Conservation (phyloP, 108 stramenopile genomes). For the Conticribra guillardii region DNA sequence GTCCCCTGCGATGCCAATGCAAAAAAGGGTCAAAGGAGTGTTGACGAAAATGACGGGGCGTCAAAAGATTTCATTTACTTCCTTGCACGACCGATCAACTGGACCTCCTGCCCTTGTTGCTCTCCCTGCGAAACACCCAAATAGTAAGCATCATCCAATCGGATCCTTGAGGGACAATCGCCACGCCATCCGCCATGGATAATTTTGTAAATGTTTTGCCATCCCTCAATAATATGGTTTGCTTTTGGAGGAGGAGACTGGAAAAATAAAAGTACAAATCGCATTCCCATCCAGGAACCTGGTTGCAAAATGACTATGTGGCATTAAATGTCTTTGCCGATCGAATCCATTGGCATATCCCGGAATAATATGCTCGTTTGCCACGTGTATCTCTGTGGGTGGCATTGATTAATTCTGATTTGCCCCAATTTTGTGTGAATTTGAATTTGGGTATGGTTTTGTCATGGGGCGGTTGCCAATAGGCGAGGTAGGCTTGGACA, state of each 20-base stretch:
- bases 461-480: constrained; percentile 11
- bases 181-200: constrained; percentile 18
- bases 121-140: neutral
- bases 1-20: no score
- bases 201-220: constrained; percentile 22
- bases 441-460: constrained; percentile 34
- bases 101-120: no score
- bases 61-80: no score
- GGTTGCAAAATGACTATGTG: constrained; percentile 3
- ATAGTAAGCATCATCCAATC: no score
- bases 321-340: constrained; percentile 32
- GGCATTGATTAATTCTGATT: constrained; percentile 13
- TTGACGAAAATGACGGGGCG: no score
- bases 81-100: no score
- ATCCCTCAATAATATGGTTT: constrained; percentile 28
- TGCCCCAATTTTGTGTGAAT: constrained; percentile 35
- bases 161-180: neutral
- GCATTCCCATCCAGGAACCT: constrained; percentile 33
- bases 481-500: constrained; percentile 10
- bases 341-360: constrained; percentile 37
- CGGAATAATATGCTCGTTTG: constrained; percentile 26
- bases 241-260: constrained; percentile 3
- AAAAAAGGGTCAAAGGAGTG: no score
- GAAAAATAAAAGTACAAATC: constrained; percentile 40
- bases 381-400: constrained; percentile 25